These are phyloP conservation scores for Ceratorhiza oryzae-sativae DNA, from an alignment of 1,284 basidiomycete species.

Conservation along the genomic window DNA sequence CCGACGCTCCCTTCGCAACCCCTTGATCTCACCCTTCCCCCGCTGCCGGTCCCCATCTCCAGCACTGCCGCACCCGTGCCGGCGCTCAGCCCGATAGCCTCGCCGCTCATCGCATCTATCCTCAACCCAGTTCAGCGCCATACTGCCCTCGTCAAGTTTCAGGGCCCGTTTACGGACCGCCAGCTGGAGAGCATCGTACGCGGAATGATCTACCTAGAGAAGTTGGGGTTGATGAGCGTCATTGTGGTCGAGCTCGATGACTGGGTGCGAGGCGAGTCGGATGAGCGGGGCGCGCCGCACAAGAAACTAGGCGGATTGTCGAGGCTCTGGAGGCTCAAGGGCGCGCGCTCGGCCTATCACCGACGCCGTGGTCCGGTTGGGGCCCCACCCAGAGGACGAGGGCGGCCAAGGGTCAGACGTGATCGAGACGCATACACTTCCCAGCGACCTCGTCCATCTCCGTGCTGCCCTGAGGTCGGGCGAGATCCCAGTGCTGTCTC, in stretches of 20 bases:
- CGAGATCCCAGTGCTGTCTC: constrained; percentile 96
- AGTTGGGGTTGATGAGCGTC: constrained; percentile 92
- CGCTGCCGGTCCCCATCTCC: constrained; percentile 44
- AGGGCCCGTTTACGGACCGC: constrained; percentile 95
- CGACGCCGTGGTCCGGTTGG: constrained; percentile 83
- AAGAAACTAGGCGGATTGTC: constrained; percentile 86
- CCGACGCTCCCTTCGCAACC: constrained; percentile 42
- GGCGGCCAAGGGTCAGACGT: constrained; percentile 4
- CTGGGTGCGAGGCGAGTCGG: constrained; percentile 69
- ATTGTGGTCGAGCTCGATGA: constrained; percentile 93
- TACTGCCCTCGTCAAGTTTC: constrained; percentile 95
- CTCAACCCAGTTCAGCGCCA: constrained; percentile 82
- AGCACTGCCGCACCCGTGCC: constrained; percentile 47
- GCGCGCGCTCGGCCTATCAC: constrained; percentile 87
- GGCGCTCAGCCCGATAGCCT: constrained; percentile 50
- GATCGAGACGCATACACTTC: constrained; percentile 64
- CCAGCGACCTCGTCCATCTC: constrained; percentile 80
- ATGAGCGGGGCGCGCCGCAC: constrained; percentile 65
- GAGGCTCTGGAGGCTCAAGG: constrained; percentile 84
- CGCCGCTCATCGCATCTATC: constrained; percentile 79
- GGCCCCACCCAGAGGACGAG: constrained; percentile 63
- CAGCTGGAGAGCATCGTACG: constrained; percentile 94
- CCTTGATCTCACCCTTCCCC: constrained; percentile 46
- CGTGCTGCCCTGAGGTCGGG: constrained; percentile 88
- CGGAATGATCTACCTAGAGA: constrained; percentile 94